phyloP scores from a whole-genome alignment of 1,284 basidiomycete species.

The Mycena sp. region DNA sequence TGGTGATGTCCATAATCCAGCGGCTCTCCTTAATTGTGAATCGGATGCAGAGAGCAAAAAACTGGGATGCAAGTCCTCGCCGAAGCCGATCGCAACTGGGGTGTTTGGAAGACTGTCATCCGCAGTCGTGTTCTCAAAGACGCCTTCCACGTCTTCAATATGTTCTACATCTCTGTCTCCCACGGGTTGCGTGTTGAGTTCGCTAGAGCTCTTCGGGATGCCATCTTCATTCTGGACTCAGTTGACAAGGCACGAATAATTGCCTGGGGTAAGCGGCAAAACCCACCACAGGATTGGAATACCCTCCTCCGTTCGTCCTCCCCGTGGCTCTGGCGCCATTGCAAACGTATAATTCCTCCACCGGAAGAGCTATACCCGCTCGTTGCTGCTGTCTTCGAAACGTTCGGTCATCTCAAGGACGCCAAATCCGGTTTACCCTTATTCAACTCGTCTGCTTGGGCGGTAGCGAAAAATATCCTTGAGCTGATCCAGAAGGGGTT shows the following conservation, averaged over 20 bases:
- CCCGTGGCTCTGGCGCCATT: constrained; percentile 37
- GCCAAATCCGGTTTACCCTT: constrained; percentile 34
- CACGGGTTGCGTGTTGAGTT: constrained; percentile 43
- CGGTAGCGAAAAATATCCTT: constrained; percentile 39
- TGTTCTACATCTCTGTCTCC: constrained; percentile 40
- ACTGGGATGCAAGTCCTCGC: constrained; percentile 3
- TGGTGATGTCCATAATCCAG: not conserved
- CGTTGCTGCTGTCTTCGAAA: constrained; percentile 37
- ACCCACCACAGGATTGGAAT: constrained; percentile 33
- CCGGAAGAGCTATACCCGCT: constrained; percentile 35
- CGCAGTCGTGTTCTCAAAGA: constrained; percentile 42
- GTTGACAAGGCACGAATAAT: constrained; percentile 36
- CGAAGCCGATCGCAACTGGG: not conserved
- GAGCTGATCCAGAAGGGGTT: constrained; percentile 39
- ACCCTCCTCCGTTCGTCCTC: constrained; percentile 26
- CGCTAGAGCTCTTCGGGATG: constrained; percentile 39
- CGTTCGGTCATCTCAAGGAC: constrained; percentile 42
- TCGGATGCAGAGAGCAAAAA: constrained; percentile 14
- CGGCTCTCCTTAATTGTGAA: not conserved
- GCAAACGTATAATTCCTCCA: constrained; percentile 39
- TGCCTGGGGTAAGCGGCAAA: constrained; percentile 33
- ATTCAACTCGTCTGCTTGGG: constrained; percentile 40
- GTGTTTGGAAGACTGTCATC: constrained; percentile 21
- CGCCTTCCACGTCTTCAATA: constrained; percentile 44
- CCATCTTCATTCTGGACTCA: constrained; percentile 41